Percentiles rank a stretch among this genome's conserved stretches.
Evolutionary conservation across 768 basidiomycete genomes (phyloP).

Genomic region (Suillus tomentosus): DNA sequence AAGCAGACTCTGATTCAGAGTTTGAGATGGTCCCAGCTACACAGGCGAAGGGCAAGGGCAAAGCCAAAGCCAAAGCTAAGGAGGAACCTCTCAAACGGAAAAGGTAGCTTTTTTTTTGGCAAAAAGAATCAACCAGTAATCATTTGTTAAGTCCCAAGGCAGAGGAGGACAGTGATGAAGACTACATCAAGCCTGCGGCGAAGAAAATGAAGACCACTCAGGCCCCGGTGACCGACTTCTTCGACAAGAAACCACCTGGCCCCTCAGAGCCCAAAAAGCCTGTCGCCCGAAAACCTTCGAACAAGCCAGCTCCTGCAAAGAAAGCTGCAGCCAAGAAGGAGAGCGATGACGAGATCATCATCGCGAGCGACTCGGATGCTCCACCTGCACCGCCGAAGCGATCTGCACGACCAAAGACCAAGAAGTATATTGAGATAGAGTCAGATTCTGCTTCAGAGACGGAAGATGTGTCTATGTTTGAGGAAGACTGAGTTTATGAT

Average conservation of each 20-base stretch:
- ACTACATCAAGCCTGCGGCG: slow-evolving; percentile 44
- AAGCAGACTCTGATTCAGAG: slow-evolving; percentile 43
- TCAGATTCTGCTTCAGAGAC: slow-evolving; percentile 52
- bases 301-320: slow-evolving; percentile 60
- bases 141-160: slow-evolving; percentile 31
- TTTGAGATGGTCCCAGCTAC: slow-evolving; percentile 30
- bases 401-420: slow-evolving; percentile 48
- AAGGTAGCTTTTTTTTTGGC: slow-evolving; percentile 43
- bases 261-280: slow-evolving; percentile 43
- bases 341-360: slow-evolving; percentile 47
- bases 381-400: slow-evolving; percentile 48
- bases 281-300: slow-evolving; percentile 52
- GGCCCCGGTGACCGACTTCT: slow-evolving; percentile 59
- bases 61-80: slow-evolving; percentile 42
- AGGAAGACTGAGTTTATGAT: slow-evolving; percentile 36
- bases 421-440: slow-evolving; percentile 65
- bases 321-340: slow-evolving; percentile 46
- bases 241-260: slow-evolving; percentile 43
- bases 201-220: slow-evolving; percentile 54
- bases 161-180: slow-evolving; percentile 43
- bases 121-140: slow-evolving; percentile 15
- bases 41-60: slow-evolving; percentile 45
- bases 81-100: slow-evolving; percentile 59
- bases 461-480: slow-evolving; percentile 50
- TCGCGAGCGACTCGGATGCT: slow-evolving; percentile 44